phyloP scores from a whole-genome alignment of 257 asterid genomes.

The Solanum commersonii region DNA sequence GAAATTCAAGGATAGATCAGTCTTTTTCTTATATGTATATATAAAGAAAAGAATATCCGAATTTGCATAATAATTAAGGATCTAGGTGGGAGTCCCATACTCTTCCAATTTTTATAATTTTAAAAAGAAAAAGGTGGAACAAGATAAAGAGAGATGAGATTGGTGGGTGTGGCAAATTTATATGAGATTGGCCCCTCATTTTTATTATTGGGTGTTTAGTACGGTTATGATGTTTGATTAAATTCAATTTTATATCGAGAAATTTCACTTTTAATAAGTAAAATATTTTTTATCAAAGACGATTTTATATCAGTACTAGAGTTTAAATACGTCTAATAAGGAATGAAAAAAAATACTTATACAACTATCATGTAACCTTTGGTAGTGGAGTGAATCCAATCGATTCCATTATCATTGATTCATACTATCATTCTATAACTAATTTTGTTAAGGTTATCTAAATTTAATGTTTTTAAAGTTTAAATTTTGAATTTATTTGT shows the following conservation, averaged over 20 bases:
- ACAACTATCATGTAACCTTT: background rate
- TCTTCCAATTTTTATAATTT: background rate
- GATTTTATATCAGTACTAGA: rapidly evolving
- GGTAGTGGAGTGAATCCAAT: background rate
- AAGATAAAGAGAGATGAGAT: background rate
- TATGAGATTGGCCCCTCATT: background rate
- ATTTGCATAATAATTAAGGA: background rate
- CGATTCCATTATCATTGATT: background rate
- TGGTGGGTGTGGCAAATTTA: background rate
- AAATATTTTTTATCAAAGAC: background rate
- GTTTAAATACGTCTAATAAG: background rate
- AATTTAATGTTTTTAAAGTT: background rate
- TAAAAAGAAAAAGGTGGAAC: background rate
- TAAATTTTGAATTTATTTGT: too few relatives aligned
- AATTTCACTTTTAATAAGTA: background rate
- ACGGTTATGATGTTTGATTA: rapidly evolving
- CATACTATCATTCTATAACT: background rate
- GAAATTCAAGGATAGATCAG: background rate
- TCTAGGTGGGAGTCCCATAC: background rate
- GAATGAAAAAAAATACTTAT: background rate
- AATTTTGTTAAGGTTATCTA: background rate
- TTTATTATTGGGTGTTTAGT: background rate
- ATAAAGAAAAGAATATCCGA: background rate
- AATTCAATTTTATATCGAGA: rapidly evolving
- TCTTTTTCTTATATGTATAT: background rate